Percentiles rank a stretch among this genome's conserved stretches.
Conservation (phyloP, 495 filamentous ascomycete species). For the Daldinia loculata region DNA sequence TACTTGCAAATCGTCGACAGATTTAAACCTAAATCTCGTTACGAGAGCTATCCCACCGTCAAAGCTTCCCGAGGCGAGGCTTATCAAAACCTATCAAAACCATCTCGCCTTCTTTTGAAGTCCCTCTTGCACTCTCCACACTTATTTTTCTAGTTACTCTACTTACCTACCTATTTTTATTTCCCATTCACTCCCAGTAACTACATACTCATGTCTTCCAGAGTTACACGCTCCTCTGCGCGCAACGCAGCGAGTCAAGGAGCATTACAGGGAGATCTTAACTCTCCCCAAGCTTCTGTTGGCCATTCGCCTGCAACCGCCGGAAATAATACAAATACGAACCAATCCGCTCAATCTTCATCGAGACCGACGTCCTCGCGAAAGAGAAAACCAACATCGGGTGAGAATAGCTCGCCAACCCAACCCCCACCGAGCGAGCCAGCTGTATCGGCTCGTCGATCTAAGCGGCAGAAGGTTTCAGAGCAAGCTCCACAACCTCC, state of each 20-base stretch:
- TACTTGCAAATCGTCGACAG: not conserved
- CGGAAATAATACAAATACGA: slow-evolving; percentile 41
- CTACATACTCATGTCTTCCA: slow-evolving; percentile 78
- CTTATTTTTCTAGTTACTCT: slow-evolving; percentile 21
- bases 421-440: slow-evolving; percentile 43
- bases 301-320: slow-evolving; percentile 56
- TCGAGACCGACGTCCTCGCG: slow-evolving; percentile 47
- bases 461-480: slow-evolving; percentile 63
- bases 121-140: slow-evolving; percentile 15
- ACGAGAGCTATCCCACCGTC: slow-evolving; percentile 25
- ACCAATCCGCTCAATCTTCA: slow-evolving; percentile 52
- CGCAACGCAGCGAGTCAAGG: slow-evolving; percentile 71
- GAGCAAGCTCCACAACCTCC: slow-evolving; percentile 32
- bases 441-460: slow-evolving; percentile 54
- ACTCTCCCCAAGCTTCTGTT: slow-evolving; percentile 42
- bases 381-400: slow-evolving; percentile 52
- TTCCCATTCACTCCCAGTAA: slow-evolving; percentile 13
- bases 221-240: slow-evolving; percentile 81
- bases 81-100: slow-evolving; percentile 27
- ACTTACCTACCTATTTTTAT: not conserved
- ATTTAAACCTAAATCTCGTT: slow-evolving; percentile 21
- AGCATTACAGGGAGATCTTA: slow-evolving; percentile 59
- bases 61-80: slow-evolving; percentile 32
- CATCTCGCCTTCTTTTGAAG: slow-evolving; percentile 5
- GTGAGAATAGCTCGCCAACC: slow-evolving; percentile 42